Conservation (phyloP, 2,329 filamentous ascomycete species). For the Cordyceps farinosa region DNA sequence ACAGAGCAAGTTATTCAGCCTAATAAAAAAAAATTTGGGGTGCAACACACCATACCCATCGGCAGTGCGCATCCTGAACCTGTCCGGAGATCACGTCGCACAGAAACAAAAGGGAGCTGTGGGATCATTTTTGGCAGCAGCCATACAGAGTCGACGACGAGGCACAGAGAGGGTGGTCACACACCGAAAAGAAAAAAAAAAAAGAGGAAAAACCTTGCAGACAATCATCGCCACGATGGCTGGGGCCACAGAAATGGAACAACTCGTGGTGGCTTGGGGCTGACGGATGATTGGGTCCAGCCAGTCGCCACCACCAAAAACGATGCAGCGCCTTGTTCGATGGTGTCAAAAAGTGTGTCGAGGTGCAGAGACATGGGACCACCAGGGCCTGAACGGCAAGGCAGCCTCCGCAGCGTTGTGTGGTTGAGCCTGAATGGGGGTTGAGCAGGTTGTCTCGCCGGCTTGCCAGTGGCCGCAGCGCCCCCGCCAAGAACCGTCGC, state of each 20-base stretch:
- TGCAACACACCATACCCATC: background rate
- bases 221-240: background rate
- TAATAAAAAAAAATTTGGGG: background rate
- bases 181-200: too few species aligned
- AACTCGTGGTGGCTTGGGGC: constrained; percentile 13
- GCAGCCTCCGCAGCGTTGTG: too few species aligned
- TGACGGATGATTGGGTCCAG: constrained; percentile 4
- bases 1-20: background rate
- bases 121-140: background rate
- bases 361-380: too few species aligned
- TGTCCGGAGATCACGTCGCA: constrained; percentile 3
- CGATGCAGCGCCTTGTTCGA: too few species aligned
- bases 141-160: background rate
- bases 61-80: background rate
- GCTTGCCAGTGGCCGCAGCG: too few species aligned
- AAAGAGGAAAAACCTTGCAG: background rate
- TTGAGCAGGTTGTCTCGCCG: too few species aligned
- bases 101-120: background rate
- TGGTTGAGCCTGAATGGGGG: too few species aligned
- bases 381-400: too few species aligned
- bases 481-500: too few species aligned
- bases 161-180: background rate
- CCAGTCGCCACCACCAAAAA: background rate
- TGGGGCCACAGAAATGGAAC: background rate
- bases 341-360: too few species aligned